Conservation (phyloP, 2,329 filamentous ascomycete genomes). For the Remersonia thermophila region DNA sequence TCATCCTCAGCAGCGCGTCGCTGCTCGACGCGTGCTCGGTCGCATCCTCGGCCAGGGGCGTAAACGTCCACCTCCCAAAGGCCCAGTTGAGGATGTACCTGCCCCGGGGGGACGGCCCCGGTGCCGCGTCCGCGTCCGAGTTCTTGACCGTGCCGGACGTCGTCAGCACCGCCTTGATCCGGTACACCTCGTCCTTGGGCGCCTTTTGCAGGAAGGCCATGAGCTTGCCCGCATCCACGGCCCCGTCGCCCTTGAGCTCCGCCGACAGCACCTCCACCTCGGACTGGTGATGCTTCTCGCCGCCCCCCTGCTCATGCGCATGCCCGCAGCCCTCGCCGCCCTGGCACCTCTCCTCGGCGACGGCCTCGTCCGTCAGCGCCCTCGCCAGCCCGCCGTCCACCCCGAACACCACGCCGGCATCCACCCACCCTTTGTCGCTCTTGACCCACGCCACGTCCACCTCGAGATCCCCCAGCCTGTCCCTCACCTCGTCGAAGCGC, state of each 20-base stretch:
- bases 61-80: conserved; percentile 91
- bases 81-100: conserved; percentile 96
- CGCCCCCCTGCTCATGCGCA: conserved; percentile 30
- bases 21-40: conserved; percentile 43
- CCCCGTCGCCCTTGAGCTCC: conserved; percentile 41
- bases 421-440: conserved; percentile 68
- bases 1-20: conserved; percentile 53
- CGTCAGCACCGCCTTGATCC: conserved; percentile 66
- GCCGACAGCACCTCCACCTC: conserved; percentile 89
- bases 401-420: conserved; percentile 70
- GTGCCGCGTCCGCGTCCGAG: conserved; percentile 37
- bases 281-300: conserved; percentile 51
- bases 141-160: conserved; percentile 31
- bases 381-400: conserved; percentile 69
- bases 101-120: conserved; percentile 19
- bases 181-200: conserved; percentile 87
- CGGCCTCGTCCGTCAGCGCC: conserved; percentile 33
- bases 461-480: conserved; percentile 69
- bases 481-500: conserved; percentile 63
- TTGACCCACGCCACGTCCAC: conserved; percentile 74
- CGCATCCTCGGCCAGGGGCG: conserved; percentile 33
- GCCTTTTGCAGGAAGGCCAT: conserved; percentile 56
- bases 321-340: conserved; percentile 14
- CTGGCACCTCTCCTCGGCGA: conserved; percentile 19
- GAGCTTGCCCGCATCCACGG: conserved; percentile 49